These are phyloP conservation scores for Spathaspora gorwiae DNA, from an alignment of 805 yeast genomes.

Conservation along the genomic window DNA sequence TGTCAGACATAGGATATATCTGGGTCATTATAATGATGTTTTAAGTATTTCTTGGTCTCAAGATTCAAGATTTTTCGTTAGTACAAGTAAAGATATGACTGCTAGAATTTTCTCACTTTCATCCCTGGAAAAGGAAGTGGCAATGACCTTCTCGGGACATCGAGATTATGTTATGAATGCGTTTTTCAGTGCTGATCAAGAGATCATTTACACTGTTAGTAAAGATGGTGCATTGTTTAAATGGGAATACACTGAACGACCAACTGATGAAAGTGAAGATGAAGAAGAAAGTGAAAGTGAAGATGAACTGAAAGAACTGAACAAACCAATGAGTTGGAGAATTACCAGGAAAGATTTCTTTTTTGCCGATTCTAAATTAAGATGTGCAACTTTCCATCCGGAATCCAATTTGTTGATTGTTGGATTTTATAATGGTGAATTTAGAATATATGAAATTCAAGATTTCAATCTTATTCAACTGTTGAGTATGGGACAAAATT, in stretches of 20 bases:
- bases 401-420: constrained; percentile 68
- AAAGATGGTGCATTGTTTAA: constrained; percentile 91
- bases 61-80: constrained; percentile 82
- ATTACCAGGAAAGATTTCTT: constrained; percentile 75
- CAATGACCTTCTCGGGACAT: constrained; percentile 88
- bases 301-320: constrained; percentile 15
- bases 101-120: constrained; percentile 77
- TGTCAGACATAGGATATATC: constrained; percentile 81
- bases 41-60: constrained; percentile 79
- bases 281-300: constrained; percentile 25
- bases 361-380: constrained; percentile 64
- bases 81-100: constrained; percentile 87
- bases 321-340: constrained; percentile 64
- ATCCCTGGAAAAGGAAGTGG: constrained; percentile 63
- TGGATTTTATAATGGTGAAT: constrained; percentile 87
- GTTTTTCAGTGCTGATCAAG: constrained; percentile 84
- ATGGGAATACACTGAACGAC: constrained; percentile 78
- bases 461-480: constrained; percentile 77
- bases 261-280: constrained; percentile 43
- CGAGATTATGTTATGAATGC: constrained; percentile 84
- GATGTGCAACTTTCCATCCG: constrained; percentile 82
- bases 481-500: constrained; percentile 85
- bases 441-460: constrained; percentile 85
- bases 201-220: constrained; percentile 83
- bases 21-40: constrained; percentile 88